Evolutionary conservation across 257 asterid species (phyloP), one percentile per base, ranked within the genome.

Genomic region (Nicotiana tomentosiformis): DNA sequence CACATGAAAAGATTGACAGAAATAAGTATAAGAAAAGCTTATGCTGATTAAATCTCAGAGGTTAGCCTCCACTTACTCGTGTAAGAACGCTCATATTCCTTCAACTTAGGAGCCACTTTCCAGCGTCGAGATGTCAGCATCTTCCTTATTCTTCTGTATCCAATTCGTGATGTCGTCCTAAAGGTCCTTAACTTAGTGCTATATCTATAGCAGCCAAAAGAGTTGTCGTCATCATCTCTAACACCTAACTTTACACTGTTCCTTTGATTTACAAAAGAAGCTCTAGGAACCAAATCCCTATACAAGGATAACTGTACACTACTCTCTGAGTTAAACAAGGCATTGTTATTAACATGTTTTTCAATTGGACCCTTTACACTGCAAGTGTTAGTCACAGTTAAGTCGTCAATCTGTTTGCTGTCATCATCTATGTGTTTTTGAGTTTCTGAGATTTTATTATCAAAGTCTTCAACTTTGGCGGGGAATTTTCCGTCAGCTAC

Each of bases 151-250:
- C 97, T 92, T 83, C 92, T 88, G 85, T 90, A 92, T 82, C 88
- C 90, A 77, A 66, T 84, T 62, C 84, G 93, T 32, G 93, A 87
- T 81, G 89, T 95, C 55, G 87, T 91, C 92, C 91, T 89, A 81
- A 88, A 91, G 80, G 92, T 86, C 91, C 94, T 91, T 85, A 88
- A 32, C 90, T 85, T 94, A 93, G 98, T 85, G 97, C 93, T 81
- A 61, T 77, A 66, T 77, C 85, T 90, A 74, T 89, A 90, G 94
- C 92, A 94, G 90, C 98, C 88, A 78, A 88, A 91, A 88, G 89
- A 96, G 88, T 96, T 94, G 68, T 96, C 98, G 90, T 92, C 98
- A 91, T 94, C 98, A 93, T 94, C 97, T 89, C 97, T 96, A 96
- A 87, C 86, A 86, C 97, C 98, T 96, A 96, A 85, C 72, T 94